These are phyloP conservation scores for Diphasiastrum complanatum DNA, from an alignment of 83 land plant genomes.

Conservation along the genomic window DNA sequence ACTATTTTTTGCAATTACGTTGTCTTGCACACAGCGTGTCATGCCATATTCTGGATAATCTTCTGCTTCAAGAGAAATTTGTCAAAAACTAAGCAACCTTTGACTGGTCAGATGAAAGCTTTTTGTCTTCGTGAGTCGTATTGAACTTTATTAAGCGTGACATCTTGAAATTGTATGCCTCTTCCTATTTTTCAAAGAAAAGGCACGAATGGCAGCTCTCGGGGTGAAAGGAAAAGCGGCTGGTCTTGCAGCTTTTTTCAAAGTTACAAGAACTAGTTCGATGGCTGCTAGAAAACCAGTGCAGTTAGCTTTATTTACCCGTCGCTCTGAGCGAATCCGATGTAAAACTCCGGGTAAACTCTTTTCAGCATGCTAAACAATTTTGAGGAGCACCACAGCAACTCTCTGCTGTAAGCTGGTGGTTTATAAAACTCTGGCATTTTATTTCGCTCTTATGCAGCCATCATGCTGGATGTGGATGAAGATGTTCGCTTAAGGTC, in stretches of 20 bases:
- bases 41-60: no score
- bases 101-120: neutral
- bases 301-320: neutral
- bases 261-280: neutral
- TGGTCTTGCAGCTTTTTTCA: conserved; percentile 1
- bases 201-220: conserved; percentile 14
- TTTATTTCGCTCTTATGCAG: neutral
- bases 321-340: conserved; percentile 15
- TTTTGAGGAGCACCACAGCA: neutral
- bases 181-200: neutral
- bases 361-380: neutral
- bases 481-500: neutral
- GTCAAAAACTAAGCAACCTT: neutral
- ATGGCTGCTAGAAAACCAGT: neutral
- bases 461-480: neutral
- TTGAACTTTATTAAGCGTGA: neutral
- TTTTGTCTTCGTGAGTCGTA: neutral
- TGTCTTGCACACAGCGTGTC: no score
- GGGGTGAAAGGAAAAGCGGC: conserved; percentile 15
- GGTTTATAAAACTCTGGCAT: neutral
- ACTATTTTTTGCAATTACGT: no score
- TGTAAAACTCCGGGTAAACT: conserved; percentile 1
- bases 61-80: no score
- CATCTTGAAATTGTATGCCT: no score
- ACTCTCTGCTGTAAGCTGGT: neutral